These are phyloP conservation scores for Malus hybrid DNA, from an alignment of 331 rosid genomes.

Conservation along the genomic window DNA sequence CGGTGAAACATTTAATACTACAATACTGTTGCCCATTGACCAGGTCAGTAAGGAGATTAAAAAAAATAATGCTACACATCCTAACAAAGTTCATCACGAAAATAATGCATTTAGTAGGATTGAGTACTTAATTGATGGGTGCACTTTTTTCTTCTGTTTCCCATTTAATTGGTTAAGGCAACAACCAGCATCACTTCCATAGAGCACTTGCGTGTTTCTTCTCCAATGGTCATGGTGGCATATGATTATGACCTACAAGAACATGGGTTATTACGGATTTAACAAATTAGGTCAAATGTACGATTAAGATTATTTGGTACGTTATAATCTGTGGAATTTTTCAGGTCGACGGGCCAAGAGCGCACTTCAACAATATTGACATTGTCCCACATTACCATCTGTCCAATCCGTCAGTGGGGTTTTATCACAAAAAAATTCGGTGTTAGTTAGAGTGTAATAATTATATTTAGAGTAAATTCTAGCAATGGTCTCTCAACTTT, in stretches of 20 bases:
- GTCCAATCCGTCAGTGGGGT: too few species aligned
- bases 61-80: too few species aligned
- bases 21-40: not conserved
- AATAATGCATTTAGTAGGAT: too few species aligned
- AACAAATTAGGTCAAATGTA: not conserved
- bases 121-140: not conserved
- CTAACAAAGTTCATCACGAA: too few species aligned
- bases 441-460: too few species aligned
- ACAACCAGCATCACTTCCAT: not conserved
- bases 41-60: too few species aligned
- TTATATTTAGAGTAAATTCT: too few species aligned
- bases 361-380: accelerated
- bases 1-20: not conserved
- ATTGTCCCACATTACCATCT: too few species aligned
- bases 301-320: not conserved
- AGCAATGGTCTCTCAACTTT: too few species aligned
- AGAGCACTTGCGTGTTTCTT: not conserved
- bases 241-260: not conserved
- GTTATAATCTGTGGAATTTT: too few species aligned
- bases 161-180: not conserved
- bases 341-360: accelerated
- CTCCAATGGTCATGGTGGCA: not conserved
- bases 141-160: not conserved
- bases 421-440: accelerated
- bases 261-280: not conserved